phyloP scores from a whole-genome alignment of 495 filamentous ascomycete species.

The Thermochaetoides thermophila region DNA sequence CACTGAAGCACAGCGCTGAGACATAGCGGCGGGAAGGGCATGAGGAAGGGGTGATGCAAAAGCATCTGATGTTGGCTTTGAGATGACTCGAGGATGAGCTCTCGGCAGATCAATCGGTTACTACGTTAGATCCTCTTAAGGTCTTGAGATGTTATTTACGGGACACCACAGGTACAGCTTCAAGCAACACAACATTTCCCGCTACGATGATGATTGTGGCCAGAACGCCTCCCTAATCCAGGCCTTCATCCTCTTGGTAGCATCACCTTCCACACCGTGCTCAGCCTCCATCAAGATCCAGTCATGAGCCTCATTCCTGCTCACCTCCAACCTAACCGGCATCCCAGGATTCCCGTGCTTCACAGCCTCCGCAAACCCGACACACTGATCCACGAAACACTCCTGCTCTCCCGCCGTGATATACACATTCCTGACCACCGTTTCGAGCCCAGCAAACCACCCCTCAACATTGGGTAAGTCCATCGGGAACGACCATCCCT shows the following conservation, averaged over 20 bases:
- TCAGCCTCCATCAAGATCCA: slow-evolving; percentile 14
- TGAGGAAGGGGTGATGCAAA: too few species aligned
- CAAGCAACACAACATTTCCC: too few species aligned
- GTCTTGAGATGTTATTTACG: too few species aligned
- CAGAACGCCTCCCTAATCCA: slow-evolving; percentile 9
- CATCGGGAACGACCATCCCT: slow-evolving; percentile 13
- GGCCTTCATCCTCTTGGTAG: slow-evolving; percentile 11
- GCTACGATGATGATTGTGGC: too few species aligned
- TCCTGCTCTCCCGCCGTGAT: slow-evolving; percentile 15
- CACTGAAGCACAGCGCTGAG: too few species aligned
- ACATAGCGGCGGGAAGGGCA: too few species aligned
- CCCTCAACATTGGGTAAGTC: slow-evolving; percentile 10
- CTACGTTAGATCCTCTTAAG: too few species aligned
- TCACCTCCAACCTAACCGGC: slow-evolving; percentile 7
- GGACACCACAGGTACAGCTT: too few species aligned
- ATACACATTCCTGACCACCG: slow-evolving; percentile 7
- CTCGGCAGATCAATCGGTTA: too few species aligned
- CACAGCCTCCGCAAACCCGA: slow-evolving; percentile 7
- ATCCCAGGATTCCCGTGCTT: slow-evolving; percentile 2
- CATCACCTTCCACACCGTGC: slow-evolving; percentile 6
- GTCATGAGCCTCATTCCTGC: slow-evolving; percentile 12
- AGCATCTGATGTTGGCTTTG: too few species aligned
- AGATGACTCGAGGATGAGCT: too few species aligned
- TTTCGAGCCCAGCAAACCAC: slow-evolving; percentile 14
- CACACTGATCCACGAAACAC: slow-evolving; percentile 10